phyloP scores from a whole-genome alignment of 441 rosid species.

The Populus hybrid region DNA sequence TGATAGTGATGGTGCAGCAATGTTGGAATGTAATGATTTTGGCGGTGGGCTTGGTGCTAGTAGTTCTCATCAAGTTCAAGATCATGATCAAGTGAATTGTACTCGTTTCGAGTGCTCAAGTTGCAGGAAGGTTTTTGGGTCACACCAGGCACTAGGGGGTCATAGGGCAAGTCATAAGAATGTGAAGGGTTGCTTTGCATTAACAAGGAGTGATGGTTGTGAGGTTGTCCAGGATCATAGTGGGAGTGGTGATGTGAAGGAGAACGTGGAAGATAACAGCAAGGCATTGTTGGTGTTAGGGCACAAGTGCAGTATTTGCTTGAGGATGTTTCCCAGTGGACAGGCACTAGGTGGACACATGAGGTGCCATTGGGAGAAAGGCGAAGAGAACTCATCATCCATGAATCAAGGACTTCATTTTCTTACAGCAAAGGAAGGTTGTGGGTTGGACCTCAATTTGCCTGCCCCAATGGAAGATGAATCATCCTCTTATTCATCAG shows the following conservation, averaged over 20 bases:
- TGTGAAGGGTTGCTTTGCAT: slow-evolving; percentile 72
- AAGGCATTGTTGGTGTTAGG: slow-evolving; percentile 33
- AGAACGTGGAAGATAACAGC: slow-evolving; percentile 16
- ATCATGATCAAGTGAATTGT: slow-evolving; percentile 7
- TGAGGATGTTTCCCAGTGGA: slow-evolving; percentile 66
- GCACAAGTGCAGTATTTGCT: slow-evolving; percentile 63
- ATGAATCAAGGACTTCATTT: slow-evolving; percentile 15
- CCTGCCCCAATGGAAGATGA: slow-evolving; percentile 53
- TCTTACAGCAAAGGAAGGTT: slow-evolving; percentile 7
- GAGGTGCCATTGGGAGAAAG: slow-evolving; percentile 84
- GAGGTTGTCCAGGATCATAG: slow-evolving; percentile 25
- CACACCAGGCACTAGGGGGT: slow-evolving; percentile 82
- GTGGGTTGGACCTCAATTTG: slow-evolving; percentile 58
- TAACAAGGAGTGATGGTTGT: slow-evolving; percentile 33
- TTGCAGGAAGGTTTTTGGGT: slow-evolving; percentile 78
- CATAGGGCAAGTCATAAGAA: slow-evolving; percentile 83
- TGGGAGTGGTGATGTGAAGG: slow-evolving; percentile 9
- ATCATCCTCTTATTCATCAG: slow-evolving; percentile 36
- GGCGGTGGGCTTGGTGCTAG: neutral
- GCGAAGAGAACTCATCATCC: slow-evolving; percentile 29
- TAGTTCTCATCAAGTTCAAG: slow-evolving; percentile 9
- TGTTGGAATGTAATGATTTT: neutral
- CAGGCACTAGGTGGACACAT: slow-evolving; percentile 92
- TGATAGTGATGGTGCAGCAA: slow-evolving; percentile 3
- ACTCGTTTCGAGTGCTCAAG: slow-evolving; percentile 69